Conservation (phyloP, 805 yeast species). For the Metschnikowia reukaufii region DNA sequence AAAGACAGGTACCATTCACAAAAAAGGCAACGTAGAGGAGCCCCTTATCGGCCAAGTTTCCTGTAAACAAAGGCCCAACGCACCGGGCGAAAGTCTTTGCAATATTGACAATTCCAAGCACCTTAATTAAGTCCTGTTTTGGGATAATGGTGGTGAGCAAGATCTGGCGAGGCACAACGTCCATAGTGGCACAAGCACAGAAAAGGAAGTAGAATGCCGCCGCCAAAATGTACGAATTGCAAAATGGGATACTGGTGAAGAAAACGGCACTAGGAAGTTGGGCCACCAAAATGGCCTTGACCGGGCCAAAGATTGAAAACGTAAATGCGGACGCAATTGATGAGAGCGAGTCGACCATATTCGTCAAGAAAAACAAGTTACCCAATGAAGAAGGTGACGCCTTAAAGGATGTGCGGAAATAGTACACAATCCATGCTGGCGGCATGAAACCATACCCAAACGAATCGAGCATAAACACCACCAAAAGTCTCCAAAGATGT, state of each 20-base stretch:
- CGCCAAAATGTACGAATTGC: constrained; percentile 41
- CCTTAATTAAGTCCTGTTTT: constrained; percentile 64
- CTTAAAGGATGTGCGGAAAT: constrained; percentile 58
- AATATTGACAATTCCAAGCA: constrained; percentile 82
- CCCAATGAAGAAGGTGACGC: constrained; percentile 63
- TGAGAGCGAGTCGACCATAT: constrained; percentile 61
- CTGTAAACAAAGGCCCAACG: constrained; percentile 79
- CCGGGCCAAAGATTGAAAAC: constrained; percentile 72
- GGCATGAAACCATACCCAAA: constrained; percentile 89
- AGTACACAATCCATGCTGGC: constrained; percentile 83
- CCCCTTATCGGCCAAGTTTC: constrained; percentile 58
- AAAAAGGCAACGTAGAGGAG: constrained; percentile 50
- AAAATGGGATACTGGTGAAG: constrained; percentile 42
- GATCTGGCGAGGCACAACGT: constrained; percentile 88
- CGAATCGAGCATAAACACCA: constrained; percentile 79
- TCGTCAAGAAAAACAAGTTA: constrained; percentile 61
- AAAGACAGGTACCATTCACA: constrained; percentile 51
- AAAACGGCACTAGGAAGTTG: constrained; percentile 79
- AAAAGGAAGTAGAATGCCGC: constrained; percentile 49
- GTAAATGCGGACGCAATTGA: constrained; percentile 75
- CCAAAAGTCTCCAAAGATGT: constrained; percentile 48
- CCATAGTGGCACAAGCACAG: constrained; percentile 69
- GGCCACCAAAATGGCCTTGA: constrained; percentile 67
- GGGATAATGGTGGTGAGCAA: constrained; percentile 67
- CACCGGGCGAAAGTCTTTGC: constrained; percentile 85